Evolutionary conservation across 2,329 filamentous ascomycete genomes (phyloP), one percentile per base, ranked within the genome.

Genomic region (Zasmidium cellare): DNA sequence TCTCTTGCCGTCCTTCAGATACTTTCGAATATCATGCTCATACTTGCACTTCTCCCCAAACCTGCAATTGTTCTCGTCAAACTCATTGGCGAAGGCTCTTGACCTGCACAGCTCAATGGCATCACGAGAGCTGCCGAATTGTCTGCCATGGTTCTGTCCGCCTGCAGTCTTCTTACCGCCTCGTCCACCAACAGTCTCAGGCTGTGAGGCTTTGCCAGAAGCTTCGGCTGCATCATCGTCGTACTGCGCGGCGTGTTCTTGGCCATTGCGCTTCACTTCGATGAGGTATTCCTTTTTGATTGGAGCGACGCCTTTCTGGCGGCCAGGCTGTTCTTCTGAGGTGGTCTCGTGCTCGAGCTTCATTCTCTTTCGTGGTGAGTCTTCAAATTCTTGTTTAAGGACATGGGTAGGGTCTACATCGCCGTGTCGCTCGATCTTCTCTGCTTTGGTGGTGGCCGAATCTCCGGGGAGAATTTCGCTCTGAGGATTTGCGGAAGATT

Each of bases 11-110:
- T 94, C 86, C 28, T 83, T 84, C 50, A 99, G 78, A 71, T 99
- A 99, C 71, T 86, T 87, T 62, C 94, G 86, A 47, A 99, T 77
- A 69, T 97, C 86, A 71, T 99, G 94, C 67, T 87, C 86, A 65
- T 88, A 85, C 64, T 86, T 90, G 79, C 94, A 99, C 61, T 84
- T 86, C 28, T 91, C 87, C 23, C 90, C 92, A 67, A 87, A 96
- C 50, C 79, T 82, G 75, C 94, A 97, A 23, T 86, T 78, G 19
- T 72, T 72, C 0, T 92, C 90, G 2, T 91, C 92, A 73, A 96
- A 96, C 71, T 97, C 93, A 38, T 89, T 81, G 61, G 79, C 83
- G 68, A 86, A 83, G 18, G 84, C 84, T 60, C 90, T 82, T 53
- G 87, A 91, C 67, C 86, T 85, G 76, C 93, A 97, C 9, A 97